Percentiles rank a stretch among this genome's conserved stretches.
These are phyloP conservation scores for Helianthus tuberosus DNA, from an alignment of 129 eudicot genomes.

Conservation along the genomic window DNA sequence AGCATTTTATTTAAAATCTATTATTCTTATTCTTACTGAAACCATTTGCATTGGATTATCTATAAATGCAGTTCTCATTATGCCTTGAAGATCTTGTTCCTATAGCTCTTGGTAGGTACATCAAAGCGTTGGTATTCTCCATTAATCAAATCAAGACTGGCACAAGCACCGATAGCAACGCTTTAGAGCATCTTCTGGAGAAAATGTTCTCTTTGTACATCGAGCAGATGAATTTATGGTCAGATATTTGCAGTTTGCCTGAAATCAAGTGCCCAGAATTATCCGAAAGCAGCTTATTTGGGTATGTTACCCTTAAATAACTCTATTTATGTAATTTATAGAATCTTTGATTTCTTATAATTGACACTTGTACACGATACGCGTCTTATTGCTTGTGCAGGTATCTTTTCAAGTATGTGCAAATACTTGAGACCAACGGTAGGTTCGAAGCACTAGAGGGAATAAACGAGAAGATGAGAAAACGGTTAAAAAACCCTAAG, in stretches of 20 bases:
- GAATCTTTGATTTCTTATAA: background rate
- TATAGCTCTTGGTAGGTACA: conserved; percentile 89
- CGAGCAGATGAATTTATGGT: conserved; percentile 90
- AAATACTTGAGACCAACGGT: conserved; percentile 68
- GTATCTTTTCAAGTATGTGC: conserved; percentile 71
- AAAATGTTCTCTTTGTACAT: conserved; percentile 81
- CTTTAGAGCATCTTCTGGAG: conserved; percentile 69
- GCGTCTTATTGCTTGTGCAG: conserved; percentile 46
- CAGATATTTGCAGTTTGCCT: conserved; percentile 76
- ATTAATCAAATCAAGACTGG: conserved; percentile 46
- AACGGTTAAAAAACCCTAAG: conserved; percentile 92
- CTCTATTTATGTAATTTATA: background rate
- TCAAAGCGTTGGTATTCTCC: conserved; percentile 68
- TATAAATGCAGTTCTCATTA: conserved; percentile 78
- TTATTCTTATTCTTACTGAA: conserved; percentile 8
- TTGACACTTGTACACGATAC: background rate
- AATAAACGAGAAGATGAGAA: conserved; percentile 89
- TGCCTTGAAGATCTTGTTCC: conserved; percentile 99
- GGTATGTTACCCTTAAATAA: conserved; percentile 48
- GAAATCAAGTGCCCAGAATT: conserved; percentile 83
- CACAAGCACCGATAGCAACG: conserved; percentile 40
- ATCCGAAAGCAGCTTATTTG: conserved; percentile 80
- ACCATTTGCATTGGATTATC: conserved; percentile 13
- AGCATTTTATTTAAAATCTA: conserved; percentile 5
- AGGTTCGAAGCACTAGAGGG: conserved; percentile 83